These are phyloP conservation scores for Blastocystis sp. DNA, from an alignment of 352 stramenopile species.

Conservation along the genomic window DNA sequence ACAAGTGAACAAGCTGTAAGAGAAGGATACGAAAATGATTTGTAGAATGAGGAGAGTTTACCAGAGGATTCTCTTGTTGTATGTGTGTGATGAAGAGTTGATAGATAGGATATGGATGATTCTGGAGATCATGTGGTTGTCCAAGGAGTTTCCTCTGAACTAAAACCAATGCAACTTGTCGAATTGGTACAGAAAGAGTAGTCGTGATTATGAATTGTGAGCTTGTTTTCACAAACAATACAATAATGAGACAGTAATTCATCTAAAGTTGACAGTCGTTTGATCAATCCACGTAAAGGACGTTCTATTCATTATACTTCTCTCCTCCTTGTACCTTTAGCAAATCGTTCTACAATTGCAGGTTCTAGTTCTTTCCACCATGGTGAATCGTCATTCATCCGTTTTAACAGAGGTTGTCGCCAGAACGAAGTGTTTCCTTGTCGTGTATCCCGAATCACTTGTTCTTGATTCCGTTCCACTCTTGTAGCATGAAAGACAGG, in stretches of 20 bases:
- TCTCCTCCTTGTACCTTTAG: background rate
- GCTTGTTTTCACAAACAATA: background rate
- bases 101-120: slow-evolving; percentile 20
- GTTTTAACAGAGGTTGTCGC: background rate
- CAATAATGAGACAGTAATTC: background rate
- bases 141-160: slow-evolving; percentile 8
- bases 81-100: background rate
- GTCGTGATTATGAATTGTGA: background rate
- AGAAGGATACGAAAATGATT: background rate
- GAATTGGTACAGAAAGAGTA: slow-evolving; percentile 8
- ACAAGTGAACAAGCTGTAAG: slow-evolving; percentile 1
- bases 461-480: background rate
- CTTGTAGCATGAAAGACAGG: background rate
- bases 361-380: slow-evolving; percentile 8
- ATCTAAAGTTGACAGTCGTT: background rate
- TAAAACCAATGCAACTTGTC: slow-evolving; percentile 40
- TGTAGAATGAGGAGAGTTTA: background rate
- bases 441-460: background rate
- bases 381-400: background rate
- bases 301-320: background rate
- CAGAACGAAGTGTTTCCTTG: background rate
- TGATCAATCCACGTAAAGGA: slow-evolving; percentile 1
- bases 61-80: background rate
- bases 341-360: background rate
- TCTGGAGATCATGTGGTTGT: slow-evolving; percentile 6